phyloP scores from a whole-genome alignment of 768 basidiomycete genomes.

The Tricholoma hemisulphureum region DNA sequence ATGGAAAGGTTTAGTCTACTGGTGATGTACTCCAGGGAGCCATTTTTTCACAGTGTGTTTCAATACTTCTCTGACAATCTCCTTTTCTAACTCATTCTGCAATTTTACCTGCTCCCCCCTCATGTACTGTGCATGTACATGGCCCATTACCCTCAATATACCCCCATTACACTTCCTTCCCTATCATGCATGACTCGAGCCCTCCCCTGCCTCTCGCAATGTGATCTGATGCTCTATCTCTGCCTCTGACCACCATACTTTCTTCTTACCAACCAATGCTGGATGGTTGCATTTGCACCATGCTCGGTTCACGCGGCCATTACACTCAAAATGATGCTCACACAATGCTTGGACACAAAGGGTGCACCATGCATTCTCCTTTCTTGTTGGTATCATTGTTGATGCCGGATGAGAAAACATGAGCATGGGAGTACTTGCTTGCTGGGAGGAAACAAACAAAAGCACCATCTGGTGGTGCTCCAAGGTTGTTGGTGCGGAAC shows the following conservation, averaged over 20 bases:
- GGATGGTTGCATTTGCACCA: background rate
- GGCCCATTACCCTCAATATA: background rate
- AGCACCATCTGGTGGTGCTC: constrained; percentile 1
- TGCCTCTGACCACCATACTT: background rate
- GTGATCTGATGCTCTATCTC: background rate
- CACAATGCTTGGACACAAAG: background rate
- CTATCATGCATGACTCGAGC: background rate
- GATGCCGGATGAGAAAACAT: background rate
- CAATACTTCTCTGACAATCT: background rate
- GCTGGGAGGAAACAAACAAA: background rate
- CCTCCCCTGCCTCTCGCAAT: background rate
- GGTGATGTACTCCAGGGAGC: background rate
- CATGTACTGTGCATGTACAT: background rate
- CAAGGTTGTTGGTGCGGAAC: background rate
- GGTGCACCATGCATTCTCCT: background rate
- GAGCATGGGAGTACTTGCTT: background rate
- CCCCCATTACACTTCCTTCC: background rate
- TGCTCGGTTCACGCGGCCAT: background rate
- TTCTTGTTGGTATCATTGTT: background rate
- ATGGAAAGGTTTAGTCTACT: background rate
- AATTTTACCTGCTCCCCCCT: background rate
- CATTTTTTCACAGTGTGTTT: background rate
- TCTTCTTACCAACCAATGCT: background rate
- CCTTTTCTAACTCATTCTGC: background rate
- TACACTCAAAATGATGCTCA: background rate